Percentiles rank a stretch among this genome's conserved stretches.
Conservation (phyloP, 495 filamentous ascomycete species). For the Recurvomyces mirabilis region DNA sequence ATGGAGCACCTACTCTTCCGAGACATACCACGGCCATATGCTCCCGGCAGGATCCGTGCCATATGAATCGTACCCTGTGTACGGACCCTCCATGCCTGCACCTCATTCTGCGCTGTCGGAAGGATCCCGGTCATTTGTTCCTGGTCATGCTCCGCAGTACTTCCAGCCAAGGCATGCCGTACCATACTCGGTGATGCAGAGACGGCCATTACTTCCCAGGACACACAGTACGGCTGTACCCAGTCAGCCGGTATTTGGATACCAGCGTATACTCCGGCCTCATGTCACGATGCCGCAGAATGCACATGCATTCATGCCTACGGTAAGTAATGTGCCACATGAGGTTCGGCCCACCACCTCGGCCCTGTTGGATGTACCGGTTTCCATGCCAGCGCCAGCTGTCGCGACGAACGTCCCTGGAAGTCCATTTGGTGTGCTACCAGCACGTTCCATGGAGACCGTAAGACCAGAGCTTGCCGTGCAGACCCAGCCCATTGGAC, state of each 20-base stretch:
- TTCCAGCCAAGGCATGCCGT: not conserved
- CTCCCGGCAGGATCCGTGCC: too few relatives aligned
- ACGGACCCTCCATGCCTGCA: too few relatives aligned
- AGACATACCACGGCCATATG: not conserved
- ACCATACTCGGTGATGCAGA: not conserved
- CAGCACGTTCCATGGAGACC: not conserved
- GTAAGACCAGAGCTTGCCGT: not conserved
- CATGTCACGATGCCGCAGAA: conserved; percentile 3
- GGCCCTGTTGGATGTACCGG: not conserved
- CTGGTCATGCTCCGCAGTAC: not conserved
- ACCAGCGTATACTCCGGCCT: conserved; percentile 7
- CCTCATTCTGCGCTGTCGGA: not conserved
- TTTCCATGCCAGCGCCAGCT: not conserved
- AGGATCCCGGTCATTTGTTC: not conserved
- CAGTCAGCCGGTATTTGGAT: conserved; percentile 4
- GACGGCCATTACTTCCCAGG: conserved; percentile 14
- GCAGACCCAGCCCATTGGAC: conserved; percentile 2
- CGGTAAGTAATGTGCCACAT: conserved; percentile 18
- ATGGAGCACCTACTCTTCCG: conserved; percentile 1
- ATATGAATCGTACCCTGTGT: too few relatives aligned
- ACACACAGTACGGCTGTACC: conserved; percentile 3
- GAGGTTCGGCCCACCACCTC: not conserved
- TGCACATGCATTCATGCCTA: conserved; percentile 1
- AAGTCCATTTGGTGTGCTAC: too few relatives aligned
- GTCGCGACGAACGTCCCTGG: too few relatives aligned